Evolutionary conservation across 2,329 filamentous ascomycete species (phyloP).

Genomic region (Neofusicoccum ribis): DNA sequence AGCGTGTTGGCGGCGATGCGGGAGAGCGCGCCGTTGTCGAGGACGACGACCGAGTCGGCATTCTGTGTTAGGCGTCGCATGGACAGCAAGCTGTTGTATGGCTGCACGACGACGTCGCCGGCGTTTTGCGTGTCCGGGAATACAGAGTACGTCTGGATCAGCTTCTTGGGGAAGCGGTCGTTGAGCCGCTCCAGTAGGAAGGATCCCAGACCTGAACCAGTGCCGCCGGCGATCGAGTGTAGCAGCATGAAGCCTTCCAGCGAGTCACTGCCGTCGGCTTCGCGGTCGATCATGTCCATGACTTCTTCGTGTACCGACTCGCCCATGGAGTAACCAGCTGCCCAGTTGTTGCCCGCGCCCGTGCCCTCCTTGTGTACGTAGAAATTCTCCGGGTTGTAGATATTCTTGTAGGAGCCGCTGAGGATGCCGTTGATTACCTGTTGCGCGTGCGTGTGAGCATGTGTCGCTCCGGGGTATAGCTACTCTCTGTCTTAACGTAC

Average conservation of each 20-base stretch:
- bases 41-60: constrained; percentile 93
- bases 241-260: constrained; percentile 99
- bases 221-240: constrained; percentile 96
- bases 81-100: constrained; percentile 93
- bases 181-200: constrained; percentile 95
- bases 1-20: constrained; percentile 92
- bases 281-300: constrained; percentile 98
- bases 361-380: constrained; percentile 92
- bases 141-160: constrained; percentile 98
- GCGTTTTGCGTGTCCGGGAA: constrained; percentile 90
- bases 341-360: constrained; percentile 98
- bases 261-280: constrained; percentile 96
- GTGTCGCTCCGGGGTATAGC: no score
- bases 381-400: constrained; percentile 99
- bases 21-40: constrained; percentile 92
- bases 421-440: constrained; percentile 89
- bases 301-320: constrained; percentile 93
- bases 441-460: not conserved
- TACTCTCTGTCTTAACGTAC: constrained; percentile 47
- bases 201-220: constrained; percentile 91
- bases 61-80: constrained; percentile 92
- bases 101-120: constrained; percentile 92
- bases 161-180: constrained; percentile 96
- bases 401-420: constrained; percentile 91
- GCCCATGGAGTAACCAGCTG: constrained; percentile 89